These are phyloP conservation scores for Olyra latifolia DNA, from an alignment of 176 grass and related monocot genomes.

Conservation along the genomic window DNA sequence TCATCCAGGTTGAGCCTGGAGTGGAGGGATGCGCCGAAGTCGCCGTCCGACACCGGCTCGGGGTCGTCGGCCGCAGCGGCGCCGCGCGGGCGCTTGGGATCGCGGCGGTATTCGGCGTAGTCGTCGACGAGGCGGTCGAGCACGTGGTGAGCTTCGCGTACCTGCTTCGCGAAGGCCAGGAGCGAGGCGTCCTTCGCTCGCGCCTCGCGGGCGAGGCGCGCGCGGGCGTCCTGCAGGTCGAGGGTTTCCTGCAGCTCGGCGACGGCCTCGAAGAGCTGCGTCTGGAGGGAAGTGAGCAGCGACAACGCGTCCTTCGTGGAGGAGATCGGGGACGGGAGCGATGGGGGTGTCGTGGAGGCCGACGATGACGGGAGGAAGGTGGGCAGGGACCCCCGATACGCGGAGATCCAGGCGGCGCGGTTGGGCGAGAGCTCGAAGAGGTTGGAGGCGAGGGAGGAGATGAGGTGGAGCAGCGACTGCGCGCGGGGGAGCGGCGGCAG, in stretches of 20 bases:
- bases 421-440: slow-evolving; percentile 84
- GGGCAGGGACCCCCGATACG: slow-evolving; percentile 75
- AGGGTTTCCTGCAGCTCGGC: slow-evolving; percentile 85
- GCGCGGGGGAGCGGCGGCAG: slow-evolving; percentile 86
- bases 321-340: slow-evolving; percentile 30
- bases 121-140: slow-evolving; percentile 93
- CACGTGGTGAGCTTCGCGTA: slow-evolving; percentile 84
- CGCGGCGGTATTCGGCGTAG: slow-evolving; percentile 77
- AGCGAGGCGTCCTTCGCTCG: slow-evolving; percentile 64
- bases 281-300: slow-evolving; percentile 76
- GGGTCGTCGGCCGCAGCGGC: slow-evolving; percentile 17
- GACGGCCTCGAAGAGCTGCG: slow-evolving; percentile 84
- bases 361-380: slow-evolving; percentile 57
- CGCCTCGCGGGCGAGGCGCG: slow-evolving; percentile 58
- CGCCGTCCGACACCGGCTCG: slow-evolving; percentile 22
- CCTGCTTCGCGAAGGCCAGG: slow-evolving; percentile 80
- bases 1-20: slow-evolving; percentile 77
- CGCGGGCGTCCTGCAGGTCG: slow-evolving; percentile 75
- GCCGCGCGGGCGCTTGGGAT: slow-evolving; percentile 55
- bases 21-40: slow-evolving; percentile 59
- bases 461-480: slow-evolving; percentile 76
- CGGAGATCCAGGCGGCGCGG: slow-evolving; percentile 71
- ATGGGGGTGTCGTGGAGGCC: slow-evolving; percentile 26
- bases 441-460: slow-evolving; percentile 74
- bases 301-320: slow-evolving; percentile 76